Evolutionary conservation across 2,329 filamentous ascomycete genomes (phyloP).

Genomic region (Phyllosticta citriasiana): DNA sequence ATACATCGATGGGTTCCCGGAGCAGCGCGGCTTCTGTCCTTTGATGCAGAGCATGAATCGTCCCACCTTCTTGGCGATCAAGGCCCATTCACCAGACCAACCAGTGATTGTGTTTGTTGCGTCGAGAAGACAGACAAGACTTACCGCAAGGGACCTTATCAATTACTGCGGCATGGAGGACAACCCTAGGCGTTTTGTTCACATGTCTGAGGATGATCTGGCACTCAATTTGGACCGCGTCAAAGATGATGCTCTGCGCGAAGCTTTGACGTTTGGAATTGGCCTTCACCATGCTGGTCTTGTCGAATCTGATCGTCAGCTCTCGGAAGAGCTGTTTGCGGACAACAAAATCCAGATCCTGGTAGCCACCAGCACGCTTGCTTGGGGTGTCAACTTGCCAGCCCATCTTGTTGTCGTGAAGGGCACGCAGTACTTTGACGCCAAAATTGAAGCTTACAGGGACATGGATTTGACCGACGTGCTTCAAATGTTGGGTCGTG

Average conservation of each 20-base stretch:
- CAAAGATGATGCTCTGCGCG: conserved; percentile 84
- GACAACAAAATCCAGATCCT: conserved; percentile 98
- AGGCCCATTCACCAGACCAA: conserved; percentile 90
- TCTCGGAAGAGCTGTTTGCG: conserved; percentile 88
- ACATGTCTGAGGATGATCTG: conserved; percentile 90
- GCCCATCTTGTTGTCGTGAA: conserved; percentile 97
- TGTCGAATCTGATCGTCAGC: conserved; percentile 82
- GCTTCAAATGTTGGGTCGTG: conserved; percentile 92
- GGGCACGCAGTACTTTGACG: conserved; percentile 95
- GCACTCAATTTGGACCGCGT: conserved; percentile 78
- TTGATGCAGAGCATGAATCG: conserved; percentile 99
- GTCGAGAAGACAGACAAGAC: conserved; percentile 83
- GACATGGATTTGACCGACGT: conserved; percentile 99
- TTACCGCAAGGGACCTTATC: conserved; percentile 93
- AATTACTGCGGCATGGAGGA: conserved; percentile 98
- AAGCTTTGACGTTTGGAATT: conserved; percentile 95
- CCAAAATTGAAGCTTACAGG: conserved; percentile 93
- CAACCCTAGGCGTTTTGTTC: conserved; percentile 83
- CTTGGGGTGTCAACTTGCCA: conserved; percentile 96
- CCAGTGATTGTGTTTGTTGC: conserved; percentile 98
- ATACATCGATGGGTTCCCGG: conserved; percentile 94
- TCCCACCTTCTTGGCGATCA: conserved; percentile 91
- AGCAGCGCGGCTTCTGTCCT: conserved; percentile 89
- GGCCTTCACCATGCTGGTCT: conserved; percentile 95
- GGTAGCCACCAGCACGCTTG: conserved; percentile 88